Conservation (phyloP, 176 grass and related monocot genomes). For the Poa annua region DNA sequence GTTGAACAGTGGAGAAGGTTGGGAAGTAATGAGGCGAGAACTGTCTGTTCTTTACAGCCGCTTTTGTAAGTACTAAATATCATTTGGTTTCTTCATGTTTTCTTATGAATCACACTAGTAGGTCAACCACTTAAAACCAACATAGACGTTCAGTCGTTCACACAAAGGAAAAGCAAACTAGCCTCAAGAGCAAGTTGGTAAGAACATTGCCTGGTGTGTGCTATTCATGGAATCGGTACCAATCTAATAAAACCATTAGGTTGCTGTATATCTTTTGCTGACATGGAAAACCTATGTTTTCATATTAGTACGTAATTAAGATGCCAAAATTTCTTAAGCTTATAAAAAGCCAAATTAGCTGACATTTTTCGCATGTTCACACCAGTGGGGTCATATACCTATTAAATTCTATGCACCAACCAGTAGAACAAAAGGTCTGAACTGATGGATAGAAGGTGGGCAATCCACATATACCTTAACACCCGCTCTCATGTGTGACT, state of each 20-base stretch:
- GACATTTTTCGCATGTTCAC: not conserved
- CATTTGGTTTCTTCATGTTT: conserved; percentile 15
- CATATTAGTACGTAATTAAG: not conserved
- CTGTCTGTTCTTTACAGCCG: conserved; percentile 97
- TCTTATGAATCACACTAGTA: conserved; percentile 18
- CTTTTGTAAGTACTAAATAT: conserved; percentile 87
- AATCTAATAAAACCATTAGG: conserved; percentile 17
- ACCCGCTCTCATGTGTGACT: too few species aligned
- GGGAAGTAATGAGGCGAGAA: conserved; percentile 95
- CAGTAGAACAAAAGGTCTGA: too few species aligned
- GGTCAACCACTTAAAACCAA: not conserved
- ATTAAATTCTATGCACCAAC: too few species aligned
- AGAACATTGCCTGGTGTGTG: not conserved
- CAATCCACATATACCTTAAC: too few species aligned
- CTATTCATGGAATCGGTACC: not conserved
- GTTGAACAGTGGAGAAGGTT: conserved; percentile 85
- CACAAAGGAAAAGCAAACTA: not conserved
- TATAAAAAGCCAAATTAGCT: not conserved
- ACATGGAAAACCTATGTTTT: conserved; percentile 19
- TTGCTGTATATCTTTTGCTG: conserved; percentile 27
- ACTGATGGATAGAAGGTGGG: too few species aligned
- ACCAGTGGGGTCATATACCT: not conserved
- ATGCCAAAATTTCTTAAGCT: not conserved
- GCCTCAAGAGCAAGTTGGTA: not conserved
- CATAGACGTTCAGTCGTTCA: not conserved